These are phyloP conservation scores for Fusarium xyrophilum DNA, from an alignment of 2,329 filamentous ascomycete genomes.

Conservation along the genomic window DNA sequence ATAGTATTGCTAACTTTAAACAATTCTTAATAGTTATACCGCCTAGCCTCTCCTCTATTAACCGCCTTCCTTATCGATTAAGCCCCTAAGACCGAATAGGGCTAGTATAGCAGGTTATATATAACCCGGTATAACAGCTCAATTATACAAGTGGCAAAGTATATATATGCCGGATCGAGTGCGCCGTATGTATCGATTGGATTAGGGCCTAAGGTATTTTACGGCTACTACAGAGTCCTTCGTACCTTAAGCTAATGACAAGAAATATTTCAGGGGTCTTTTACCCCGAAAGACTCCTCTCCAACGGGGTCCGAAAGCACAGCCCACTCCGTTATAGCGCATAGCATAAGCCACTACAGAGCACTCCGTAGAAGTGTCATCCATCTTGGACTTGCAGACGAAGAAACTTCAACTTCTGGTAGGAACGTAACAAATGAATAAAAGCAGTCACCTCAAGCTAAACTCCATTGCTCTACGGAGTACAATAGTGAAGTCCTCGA, in stretches of 20 bases:
- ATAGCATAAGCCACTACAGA: neutral
- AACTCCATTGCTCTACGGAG: neutral
- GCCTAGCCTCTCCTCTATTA: too few species aligned
- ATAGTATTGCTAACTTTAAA: too few species aligned
- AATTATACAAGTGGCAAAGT: too few species aligned
- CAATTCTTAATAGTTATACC: too few species aligned
- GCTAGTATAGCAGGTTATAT: too few species aligned
- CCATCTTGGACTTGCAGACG: neutral
- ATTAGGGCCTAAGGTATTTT: too few species aligned
- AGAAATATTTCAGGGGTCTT: constrained; percentile 6
- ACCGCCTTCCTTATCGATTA: too few species aligned
- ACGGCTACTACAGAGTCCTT: too few species aligned
- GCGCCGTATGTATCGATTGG: too few species aligned
- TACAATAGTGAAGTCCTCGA: neutral
- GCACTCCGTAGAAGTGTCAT: neutral
- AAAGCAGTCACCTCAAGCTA: neutral
- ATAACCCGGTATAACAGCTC: too few species aligned
- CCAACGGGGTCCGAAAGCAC: constrained; percentile 6
- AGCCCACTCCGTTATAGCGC: neutral
- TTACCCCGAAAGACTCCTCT: neutral
- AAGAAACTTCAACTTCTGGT: neutral
- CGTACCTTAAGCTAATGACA: neutral
- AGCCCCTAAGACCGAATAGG: too few species aligned
- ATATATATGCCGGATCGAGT: too few species aligned
- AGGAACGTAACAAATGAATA: neutral